Evolutionary conservation across 306 rosid genomes (phyloP).

Genomic region (Cucurbita ficifolia): DNA sequence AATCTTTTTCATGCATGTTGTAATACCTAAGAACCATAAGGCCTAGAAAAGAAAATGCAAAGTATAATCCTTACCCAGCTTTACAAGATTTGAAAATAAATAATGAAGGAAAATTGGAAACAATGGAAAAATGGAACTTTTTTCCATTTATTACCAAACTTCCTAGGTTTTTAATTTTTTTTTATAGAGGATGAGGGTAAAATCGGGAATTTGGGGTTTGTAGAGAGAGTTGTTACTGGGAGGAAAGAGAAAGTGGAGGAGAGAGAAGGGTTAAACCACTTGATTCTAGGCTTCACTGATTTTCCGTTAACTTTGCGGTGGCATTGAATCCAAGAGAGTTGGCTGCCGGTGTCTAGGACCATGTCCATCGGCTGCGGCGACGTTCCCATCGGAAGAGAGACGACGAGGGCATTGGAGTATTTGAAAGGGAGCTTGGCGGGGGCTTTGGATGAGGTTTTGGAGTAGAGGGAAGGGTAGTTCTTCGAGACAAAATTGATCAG

Average conservation of each 20-base stretch:
- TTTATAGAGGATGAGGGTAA: no score
- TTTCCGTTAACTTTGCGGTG: not conserved
- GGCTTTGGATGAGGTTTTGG: slow-evolving; percentile 17
- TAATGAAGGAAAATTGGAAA: no score
- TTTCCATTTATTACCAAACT: no score
- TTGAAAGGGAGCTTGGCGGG: slow-evolving; percentile 34
- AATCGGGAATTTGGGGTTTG: slow-evolving; percentile 78
- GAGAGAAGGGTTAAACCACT: slow-evolving; percentile 62
- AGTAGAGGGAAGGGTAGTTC: not conserved
- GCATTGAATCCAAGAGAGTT: slow-evolving; percentile 78
- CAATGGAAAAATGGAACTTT: no score
- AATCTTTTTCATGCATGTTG: no score
- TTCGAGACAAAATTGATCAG: no score
- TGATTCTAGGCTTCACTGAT: not conserved
- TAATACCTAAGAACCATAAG: no score
- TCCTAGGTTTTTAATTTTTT: no score
- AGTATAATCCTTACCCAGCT: no score
- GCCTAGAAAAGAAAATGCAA: no score
- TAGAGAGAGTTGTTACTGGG: slow-evolving; percentile 75
- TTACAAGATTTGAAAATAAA: no score
- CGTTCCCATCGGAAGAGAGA: slow-evolving; percentile 66
- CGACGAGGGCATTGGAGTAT: slow-evolving; percentile 50
- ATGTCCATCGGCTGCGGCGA: slow-evolving; percentile 68
- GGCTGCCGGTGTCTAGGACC: slow-evolving; percentile 88
- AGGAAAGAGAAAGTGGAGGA: slow-evolving; percentile 68